These are phyloP conservation scores for Trichosporon coremiiforme DNA, from an alignment of 1,284 basidiomycete genomes.

Conservation along the genomic window DNA sequence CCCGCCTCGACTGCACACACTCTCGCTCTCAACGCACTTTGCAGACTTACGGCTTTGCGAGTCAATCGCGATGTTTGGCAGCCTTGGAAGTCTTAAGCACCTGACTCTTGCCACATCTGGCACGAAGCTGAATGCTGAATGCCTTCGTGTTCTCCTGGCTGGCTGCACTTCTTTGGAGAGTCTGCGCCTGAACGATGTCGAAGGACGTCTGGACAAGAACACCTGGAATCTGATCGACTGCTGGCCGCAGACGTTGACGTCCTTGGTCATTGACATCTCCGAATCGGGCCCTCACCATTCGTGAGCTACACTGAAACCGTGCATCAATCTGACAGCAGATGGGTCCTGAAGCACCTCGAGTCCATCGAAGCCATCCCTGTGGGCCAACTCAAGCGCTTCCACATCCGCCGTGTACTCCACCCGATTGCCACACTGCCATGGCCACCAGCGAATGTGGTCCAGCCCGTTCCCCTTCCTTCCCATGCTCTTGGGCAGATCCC, in stretches of 20 bases:
- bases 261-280: conserved; percentile 34
- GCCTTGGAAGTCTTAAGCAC: conserved; percentile 33
- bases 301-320: conserved; percentile 23
- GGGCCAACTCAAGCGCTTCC: conserved; percentile 35
- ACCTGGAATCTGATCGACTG: conserved; percentile 37
- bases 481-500: conserved; percentile 29
- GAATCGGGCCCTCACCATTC: conserved; percentile 39
- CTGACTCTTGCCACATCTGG: conserved; percentile 38
- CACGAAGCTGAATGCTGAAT: conserved; percentile 38
- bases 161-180: conserved; percentile 33
- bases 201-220: conserved; percentile 43
- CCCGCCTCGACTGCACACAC: conserved; percentile 25
- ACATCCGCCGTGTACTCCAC: conserved; percentile 34
- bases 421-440: conserved; percentile 36
- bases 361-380: conserved; percentile 37
- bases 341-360: conserved; percentile 40
- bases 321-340: conserved; percentile 27
- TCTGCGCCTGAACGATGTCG: conserved; percentile 35
- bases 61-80: conserved; percentile 34
- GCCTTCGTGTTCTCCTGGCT: conserved; percentile 34
- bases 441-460: conserved; percentile 25
- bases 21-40: conserved; percentile 40
- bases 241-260: conserved; percentile 35
- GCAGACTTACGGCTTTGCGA: conserved; percentile 34
- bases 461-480: conserved; percentile 25